These are phyloP conservation scores for Ogataea thermomethanolica DNA, from an alignment of 805 yeast species.

Conservation along the genomic window DNA sequence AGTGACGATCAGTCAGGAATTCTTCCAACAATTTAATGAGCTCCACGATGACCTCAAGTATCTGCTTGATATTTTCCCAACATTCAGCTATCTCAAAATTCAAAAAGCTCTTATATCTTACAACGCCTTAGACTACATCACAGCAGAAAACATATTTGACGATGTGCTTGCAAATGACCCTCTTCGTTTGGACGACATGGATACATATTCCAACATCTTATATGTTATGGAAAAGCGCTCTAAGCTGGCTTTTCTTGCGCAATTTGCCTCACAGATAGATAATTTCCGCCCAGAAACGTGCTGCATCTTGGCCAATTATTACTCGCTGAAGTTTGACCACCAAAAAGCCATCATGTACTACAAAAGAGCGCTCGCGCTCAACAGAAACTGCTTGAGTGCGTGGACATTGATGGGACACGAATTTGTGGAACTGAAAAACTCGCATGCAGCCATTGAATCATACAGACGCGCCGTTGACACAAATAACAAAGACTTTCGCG, in stretches of 20 bases:
- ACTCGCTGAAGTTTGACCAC: conserved; percentile 87
- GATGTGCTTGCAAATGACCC: conserved; percentile 73
- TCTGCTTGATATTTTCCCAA: conserved; percentile 59
- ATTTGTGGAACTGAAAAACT: conserved; percentile 90
- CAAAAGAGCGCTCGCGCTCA: conserved; percentile 79
- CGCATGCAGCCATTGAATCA: conserved; percentile 96
- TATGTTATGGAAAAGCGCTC: conserved; percentile 90
- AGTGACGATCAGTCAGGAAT: conserved; percentile 69
- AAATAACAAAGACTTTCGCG: conserved; percentile 83
- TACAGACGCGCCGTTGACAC: conserved; percentile 92
- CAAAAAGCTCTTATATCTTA: conserved; percentile 82
- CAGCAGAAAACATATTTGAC: conserved; percentile 79
- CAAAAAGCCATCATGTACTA: conserved; percentile 93
- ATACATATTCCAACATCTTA: conserved; percentile 88
- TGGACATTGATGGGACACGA: conserved; percentile 99
- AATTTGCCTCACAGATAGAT: conserved; percentile 76
- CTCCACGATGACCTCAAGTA: conserved; percentile 47
- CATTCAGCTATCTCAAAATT: conserved; percentile 66
- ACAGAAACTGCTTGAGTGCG: conserved; percentile 78
- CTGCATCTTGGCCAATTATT: conserved; percentile 90
- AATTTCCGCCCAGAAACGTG: conserved; percentile 91
- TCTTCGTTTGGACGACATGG: conserved; percentile 83
- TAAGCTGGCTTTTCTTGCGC: conserved; percentile 83
- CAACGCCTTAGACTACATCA: conserved; percentile 79
- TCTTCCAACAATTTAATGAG: conserved; percentile 61